phyloP scores from a whole-genome alignment of 441 rosid species.

The Geranium incanum region DNA sequence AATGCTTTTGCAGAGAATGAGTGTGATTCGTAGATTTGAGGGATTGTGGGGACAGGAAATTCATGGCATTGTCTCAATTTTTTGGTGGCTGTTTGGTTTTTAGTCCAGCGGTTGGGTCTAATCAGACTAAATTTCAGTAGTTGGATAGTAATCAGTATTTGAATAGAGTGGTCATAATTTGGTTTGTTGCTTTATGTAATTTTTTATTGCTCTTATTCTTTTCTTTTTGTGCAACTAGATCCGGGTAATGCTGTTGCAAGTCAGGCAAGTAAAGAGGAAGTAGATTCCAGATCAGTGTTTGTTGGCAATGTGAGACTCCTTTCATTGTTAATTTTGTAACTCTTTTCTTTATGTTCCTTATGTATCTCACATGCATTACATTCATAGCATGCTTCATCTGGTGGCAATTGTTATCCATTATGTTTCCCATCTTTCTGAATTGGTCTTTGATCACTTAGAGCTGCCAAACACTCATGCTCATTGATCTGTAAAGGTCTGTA shows the following conservation, averaged over 20 bases:
- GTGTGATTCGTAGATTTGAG: background rate
- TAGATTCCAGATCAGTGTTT: slow-evolving; percentile 54
- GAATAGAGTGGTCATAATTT: background rate
- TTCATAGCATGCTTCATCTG: slow-evolving; percentile 4
- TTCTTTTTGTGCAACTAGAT: slow-evolving; percentile 31
- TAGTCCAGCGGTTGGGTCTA: background rate
- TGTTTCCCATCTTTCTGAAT: background rate
- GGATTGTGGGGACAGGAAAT: background rate
- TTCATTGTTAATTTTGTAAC: slow-evolving; percentile 3
- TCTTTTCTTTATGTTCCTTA: slow-evolving; percentile 2
- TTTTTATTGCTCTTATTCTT: slow-evolving; percentile 8
- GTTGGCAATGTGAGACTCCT: slow-evolving; percentile 54
- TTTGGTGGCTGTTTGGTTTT: background rate
- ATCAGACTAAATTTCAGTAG: background rate
- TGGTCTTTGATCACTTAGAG: background rate
- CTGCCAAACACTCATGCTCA: slow-evolving; percentile 3
- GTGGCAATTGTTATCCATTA: background rate
- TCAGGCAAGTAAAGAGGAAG: slow-evolving; percentile 50
- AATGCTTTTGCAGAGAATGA: background rate
- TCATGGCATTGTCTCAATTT: background rate
- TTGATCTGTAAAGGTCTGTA: background rate
- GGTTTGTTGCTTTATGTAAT: background rate
- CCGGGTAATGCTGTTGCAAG: slow-evolving; percentile 36
- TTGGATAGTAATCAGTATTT: background rate
- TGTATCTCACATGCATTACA: background rate